Conservation (phyloP, 192 early-diverging fungal genomes). For the Dimargaris xerosporica region DNA sequence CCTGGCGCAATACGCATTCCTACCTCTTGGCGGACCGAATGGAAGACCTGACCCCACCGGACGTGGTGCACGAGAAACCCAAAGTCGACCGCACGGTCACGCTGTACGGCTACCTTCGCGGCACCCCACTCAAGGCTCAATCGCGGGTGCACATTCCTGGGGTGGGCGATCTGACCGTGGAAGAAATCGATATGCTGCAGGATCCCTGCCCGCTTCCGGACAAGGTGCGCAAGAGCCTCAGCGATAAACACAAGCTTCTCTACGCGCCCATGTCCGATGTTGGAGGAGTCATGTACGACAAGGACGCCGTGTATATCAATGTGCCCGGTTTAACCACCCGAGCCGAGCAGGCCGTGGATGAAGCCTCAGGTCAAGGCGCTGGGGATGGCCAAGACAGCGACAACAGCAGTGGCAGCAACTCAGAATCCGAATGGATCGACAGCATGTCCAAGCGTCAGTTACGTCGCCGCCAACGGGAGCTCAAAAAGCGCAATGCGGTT, state of each 20-base stretch:
- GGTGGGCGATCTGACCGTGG: constrained; percentile 71
- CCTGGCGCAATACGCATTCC: constrained; percentile 97
- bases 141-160: constrained; percentile 94
- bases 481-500: constrained; percentile 1
- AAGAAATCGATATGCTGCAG: constrained; percentile 55
- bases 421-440: constrained; percentile 14
- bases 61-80: constrained; percentile 57
- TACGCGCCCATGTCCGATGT: constrained; percentile 98
- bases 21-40: constrained; percentile 93
- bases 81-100: constrained; percentile 86
- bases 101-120: constrained; percentile 89
- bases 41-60: constrained; percentile 92
- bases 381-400: constrained; percentile 19
- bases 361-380: constrained; percentile 20
- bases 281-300: constrained; percentile 97
- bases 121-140: constrained; percentile 78
- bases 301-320: constrained; percentile 97
- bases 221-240: constrained; percentile 73
- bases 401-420: background rate
- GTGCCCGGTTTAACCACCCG: constrained; percentile 73
- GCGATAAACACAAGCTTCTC: constrained; percentile 89
- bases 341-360: constrained; percentile 28
- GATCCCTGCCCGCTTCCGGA: constrained; percentile 98
- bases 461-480: too few relatives aligned
- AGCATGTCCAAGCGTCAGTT: too few relatives aligned